Evolutionary conservation across 2,329 filamentous ascomycete species (phyloP).

Genomic region (Ploettnerulaceae sp.): DNA sequence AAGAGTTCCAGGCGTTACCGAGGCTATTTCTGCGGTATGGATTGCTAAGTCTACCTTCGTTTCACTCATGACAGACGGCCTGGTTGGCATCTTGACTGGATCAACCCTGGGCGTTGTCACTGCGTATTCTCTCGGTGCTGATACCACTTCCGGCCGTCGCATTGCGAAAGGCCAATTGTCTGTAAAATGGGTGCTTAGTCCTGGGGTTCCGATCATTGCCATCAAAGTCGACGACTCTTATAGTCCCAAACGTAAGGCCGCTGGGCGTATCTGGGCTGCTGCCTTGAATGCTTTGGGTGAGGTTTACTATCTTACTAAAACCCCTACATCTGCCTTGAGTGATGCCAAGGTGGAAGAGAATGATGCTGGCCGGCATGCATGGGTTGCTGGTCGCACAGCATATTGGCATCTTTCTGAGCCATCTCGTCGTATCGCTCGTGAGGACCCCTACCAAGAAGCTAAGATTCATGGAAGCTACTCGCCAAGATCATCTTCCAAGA

Average conservation of each 20-base stretch:
- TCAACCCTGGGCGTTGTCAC: conserved; percentile 80
- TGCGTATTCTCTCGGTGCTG: conserved; percentile 66
- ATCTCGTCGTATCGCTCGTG: conserved; percentile 65
- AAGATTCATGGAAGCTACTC: conserved; percentile 70
- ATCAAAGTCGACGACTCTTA: conserved; percentile 82
- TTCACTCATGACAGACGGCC: conserved; percentile 65
- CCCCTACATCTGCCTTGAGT: conserved; percentile 53
- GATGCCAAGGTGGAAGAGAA: conserved; percentile 43
- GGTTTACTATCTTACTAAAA: conserved; percentile 74
- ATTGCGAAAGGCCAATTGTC: conserved; percentile 74
- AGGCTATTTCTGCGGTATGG: conserved; percentile 78
- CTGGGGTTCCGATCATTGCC: conserved; percentile 84
- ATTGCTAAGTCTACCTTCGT: conserved; percentile 77
- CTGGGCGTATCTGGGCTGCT: conserved; percentile 80
- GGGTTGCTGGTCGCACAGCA: conserved; percentile 72
- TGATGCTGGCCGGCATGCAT: conserved; percentile 62
- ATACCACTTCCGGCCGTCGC: conserved; percentile 52
- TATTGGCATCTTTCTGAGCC: conserved; percentile 78
- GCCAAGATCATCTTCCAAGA: conserved; percentile 70
- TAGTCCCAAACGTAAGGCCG: conserved; percentile 61
- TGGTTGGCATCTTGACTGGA: conserved; percentile 77
- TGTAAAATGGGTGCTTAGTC: conserved; percentile 83
- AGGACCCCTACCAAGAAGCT: conserved; percentile 68
- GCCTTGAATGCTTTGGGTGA: conserved; percentile 93
- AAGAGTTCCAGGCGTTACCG: conserved; percentile 61